Conservation (phyloP, 2,329 filamentous ascomycete species). For the Cucurbitaria berberidis region DNA sequence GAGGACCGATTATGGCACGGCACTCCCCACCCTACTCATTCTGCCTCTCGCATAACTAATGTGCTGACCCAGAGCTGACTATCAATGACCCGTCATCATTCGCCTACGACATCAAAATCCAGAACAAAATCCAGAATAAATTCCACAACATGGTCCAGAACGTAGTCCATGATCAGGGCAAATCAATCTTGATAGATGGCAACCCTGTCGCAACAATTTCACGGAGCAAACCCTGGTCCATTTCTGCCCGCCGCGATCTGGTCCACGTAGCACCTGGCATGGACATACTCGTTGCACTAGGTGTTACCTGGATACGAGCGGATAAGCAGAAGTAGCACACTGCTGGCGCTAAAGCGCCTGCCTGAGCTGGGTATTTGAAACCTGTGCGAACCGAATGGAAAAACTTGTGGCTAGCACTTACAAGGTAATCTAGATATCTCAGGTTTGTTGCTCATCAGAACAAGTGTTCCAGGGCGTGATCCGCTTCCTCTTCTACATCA, state of each 20-base stretch:
- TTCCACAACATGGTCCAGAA: too few relatives aligned
- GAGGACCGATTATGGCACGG: slow-evolving; percentile 23
- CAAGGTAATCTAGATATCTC: too few relatives aligned
- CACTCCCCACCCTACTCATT: too few relatives aligned
- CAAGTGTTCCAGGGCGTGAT: too few relatives aligned
- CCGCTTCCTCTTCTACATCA: too few relatives aligned
- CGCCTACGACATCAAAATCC: slow-evolving; percentile 5
- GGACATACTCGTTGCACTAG: slow-evolving; percentile 28
- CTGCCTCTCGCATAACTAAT: background rate
- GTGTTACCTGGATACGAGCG: slow-evolving; percentile 18
- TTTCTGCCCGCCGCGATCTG: slow-evolving; percentile 11
- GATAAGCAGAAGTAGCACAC: slow-evolving; percentile 25
- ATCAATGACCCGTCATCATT: slow-evolving; percentile 7
- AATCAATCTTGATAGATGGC: slow-evolving; percentile 22
- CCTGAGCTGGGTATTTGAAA: too few relatives aligned
- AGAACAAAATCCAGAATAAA: slow-evolving; percentile 21
- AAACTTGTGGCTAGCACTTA: too few relatives aligned
- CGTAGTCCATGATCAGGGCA: slow-evolving; percentile 23
- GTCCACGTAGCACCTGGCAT: slow-evolving; percentile 27
- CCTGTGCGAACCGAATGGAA: too few relatives aligned
- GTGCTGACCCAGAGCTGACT: slow-evolving; percentile 4
- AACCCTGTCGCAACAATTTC: slow-evolving; percentile 16
- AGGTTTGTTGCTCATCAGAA: too few relatives aligned
- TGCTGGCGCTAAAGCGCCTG: too few relatives aligned
- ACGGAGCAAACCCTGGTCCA: slow-evolving; percentile 10